Evolutionary conservation across 148 eudicot genomes (phyloP).

Genomic region (Fagopyrum esculentum): DNA sequence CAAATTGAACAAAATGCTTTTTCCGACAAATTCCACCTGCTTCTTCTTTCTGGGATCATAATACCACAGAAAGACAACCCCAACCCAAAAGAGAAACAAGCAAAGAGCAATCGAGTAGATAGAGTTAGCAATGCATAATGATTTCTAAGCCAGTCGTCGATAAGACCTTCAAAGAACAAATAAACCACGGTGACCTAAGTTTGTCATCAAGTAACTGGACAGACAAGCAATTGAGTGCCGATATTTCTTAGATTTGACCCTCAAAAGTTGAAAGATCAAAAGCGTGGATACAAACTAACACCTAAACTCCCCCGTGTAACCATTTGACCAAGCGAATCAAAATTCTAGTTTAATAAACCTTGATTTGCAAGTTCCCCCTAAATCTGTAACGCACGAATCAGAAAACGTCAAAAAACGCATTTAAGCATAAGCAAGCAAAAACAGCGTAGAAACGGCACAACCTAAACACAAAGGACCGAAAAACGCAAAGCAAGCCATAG

Average conservation of each 20-base stretch:
- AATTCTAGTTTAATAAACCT: neutral
- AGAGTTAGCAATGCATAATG: neutral
- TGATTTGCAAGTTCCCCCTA: neutral
- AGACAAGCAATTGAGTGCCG: neutral
- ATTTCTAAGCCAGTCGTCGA: neutral
- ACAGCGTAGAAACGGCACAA: neutral
- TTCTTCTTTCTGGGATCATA: too few relatives aligned
- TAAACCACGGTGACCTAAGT: neutral
- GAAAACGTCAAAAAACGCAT: conserved; percentile 7
- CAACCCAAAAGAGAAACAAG: neutral
- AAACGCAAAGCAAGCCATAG: neutral
- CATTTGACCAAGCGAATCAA: conserved; percentile 6
- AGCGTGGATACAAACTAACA: neutral
- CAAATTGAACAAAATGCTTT: neutral
- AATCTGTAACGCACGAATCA: neutral
- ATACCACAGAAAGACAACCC: neutral
- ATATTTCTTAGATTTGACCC: neutral
- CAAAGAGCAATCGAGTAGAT: neutral
- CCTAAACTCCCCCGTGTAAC: neutral
- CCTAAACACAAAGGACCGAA: neutral
- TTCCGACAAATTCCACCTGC: too few relatives aligned
- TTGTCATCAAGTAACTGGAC: neutral
- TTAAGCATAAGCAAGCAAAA: neutral
- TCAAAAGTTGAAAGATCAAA: conserved; percentile 8
- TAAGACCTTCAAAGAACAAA: neutral